phyloP scores from a whole-genome alignment of 140 eudicot species.

The Senecio squalidus region DNA sequence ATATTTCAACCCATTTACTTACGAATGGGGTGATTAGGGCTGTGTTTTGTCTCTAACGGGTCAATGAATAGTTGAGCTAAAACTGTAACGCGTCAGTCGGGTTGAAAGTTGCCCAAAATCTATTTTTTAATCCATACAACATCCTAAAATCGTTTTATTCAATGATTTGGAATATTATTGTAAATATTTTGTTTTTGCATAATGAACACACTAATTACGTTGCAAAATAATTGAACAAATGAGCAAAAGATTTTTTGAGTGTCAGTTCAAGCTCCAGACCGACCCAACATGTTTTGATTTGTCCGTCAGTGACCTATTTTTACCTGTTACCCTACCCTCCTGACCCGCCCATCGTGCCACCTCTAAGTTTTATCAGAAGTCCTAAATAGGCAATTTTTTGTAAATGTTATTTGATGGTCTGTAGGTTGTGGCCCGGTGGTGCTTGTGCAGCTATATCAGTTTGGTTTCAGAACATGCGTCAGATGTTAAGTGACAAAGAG shows the following conservation, averaged over 20 bases:
- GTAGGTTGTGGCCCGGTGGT: conserved; percentile 98
- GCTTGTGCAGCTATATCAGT: conserved; percentile 85
- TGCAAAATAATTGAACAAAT: too few relatives aligned
- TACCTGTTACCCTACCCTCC: neutral
- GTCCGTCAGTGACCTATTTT: neutral
- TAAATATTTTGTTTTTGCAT: neutral
- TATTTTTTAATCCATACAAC: neutral
- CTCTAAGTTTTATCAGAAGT: neutral
- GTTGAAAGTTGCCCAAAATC: neutral
- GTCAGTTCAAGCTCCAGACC: too few relatives aligned
- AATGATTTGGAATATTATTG: neutral
- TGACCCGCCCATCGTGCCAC: neutral
- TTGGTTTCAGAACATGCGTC: conserved; percentile 70
- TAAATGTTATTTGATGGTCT: conserved; percentile 18
- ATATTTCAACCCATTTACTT: neutral
- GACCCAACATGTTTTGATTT: neutral
- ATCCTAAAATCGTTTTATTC: neutral
- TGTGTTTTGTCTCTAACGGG: neutral
- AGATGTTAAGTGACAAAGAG: conserved; percentile 32
- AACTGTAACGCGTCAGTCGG: neutral
- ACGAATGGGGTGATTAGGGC: neutral
- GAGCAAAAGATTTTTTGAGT: neutral
- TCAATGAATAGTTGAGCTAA: neutral
- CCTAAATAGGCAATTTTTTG: neutral
- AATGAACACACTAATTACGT: too few relatives aligned